Evolutionary conservation across 2,329 filamentous ascomycete species (phyloP), one percentile per base, ranked within the genome.

Genomic region (Ophiostoma piceae): DNA sequence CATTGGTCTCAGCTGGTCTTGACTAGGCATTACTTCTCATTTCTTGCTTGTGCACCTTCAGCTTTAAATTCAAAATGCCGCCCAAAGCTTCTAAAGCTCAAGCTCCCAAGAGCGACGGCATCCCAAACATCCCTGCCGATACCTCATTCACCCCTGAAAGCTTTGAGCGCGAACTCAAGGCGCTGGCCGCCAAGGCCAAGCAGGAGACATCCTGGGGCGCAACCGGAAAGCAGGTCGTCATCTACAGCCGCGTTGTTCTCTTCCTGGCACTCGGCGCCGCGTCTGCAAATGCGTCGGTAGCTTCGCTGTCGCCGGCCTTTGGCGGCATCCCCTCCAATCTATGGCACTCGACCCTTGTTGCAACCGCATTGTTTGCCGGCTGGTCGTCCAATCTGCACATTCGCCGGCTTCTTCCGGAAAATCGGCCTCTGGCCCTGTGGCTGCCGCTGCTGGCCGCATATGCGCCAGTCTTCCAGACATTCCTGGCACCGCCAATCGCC

Each of bases 241-340:
- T 83, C 71, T 84, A 84, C 71, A 74, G 78, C 72, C 80, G 80
- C 72, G 78, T 80, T 1, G 73, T 76, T 26, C 75, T 78, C n/a
- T 76, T 89, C 19, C 80, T 89, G 72, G 74, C 82, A 35, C 80
- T 91, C 65, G 83, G 86, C 11, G 91, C 88, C 64, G 77, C 89
- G 60, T 88, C 85, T 71, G 89, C 90, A 66, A 87, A 88, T 72
- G 85, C 90, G 71, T 94, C 91, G 0, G 87, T 92, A 76, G 83
- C 93, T 72, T 89, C 87, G 54, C 83, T 98, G 43, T 91, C 92
- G 26, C 95, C 95, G 1, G 90, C 96, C 12, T 98, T 96, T 79
- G 95, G 95, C 68, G 88, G 89, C 19, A 91, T 96, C 51, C 91
- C 94, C 1, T 84, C 92, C 0, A 85, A 87, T 1, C 82, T 90